phyloP scores from a whole-genome alignment of 2,329 filamentous ascomycete genomes.

The Corynespora cassiicola region DNA sequence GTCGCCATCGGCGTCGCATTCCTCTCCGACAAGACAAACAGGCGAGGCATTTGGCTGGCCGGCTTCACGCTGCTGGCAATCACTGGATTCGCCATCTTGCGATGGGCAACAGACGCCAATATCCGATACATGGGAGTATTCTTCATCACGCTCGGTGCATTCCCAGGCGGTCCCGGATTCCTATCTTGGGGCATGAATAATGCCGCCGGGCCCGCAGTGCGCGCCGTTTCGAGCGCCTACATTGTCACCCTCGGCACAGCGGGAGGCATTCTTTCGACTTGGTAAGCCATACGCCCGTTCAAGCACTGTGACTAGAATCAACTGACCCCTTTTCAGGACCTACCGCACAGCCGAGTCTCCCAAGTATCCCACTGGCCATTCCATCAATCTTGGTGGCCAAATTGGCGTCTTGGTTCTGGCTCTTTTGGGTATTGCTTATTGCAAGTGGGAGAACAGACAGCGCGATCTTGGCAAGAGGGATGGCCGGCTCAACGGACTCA shows the following conservation, averaged over 20 bases:
- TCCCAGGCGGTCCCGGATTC: constrained; percentile 65
- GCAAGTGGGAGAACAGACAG: constrained; percentile 60
- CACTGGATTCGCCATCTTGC: constrained; percentile 60
- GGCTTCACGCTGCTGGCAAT: constrained; percentile 50
- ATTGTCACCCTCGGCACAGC: constrained; percentile 72
- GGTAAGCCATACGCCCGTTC: constrained; percentile 29
- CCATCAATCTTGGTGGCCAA: constrained; percentile 64
- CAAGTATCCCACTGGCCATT: constrained; percentile 75
- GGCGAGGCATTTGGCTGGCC: constrained; percentile 46
- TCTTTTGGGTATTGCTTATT: constrained; percentile 59
- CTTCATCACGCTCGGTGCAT: constrained; percentile 62
- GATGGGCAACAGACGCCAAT: constrained; percentile 64
- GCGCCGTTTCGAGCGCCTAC: constrained; percentile 63
- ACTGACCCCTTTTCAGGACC: constrained; percentile 65
- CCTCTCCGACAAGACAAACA: constrained; percentile 44
- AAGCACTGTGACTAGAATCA: constrained; percentile 64
- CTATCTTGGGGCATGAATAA: constrained; percentile 67
- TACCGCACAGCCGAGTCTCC: constrained; percentile 64
- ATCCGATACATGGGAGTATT: constrained; percentile 62
- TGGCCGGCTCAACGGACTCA: constrained; percentile 57
- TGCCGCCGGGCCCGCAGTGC: constrained; percentile 61
- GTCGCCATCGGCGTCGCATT: constrained; percentile 45
- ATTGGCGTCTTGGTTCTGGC: constrained; percentile 53
- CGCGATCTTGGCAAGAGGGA: constrained; percentile 58
- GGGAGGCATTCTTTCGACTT: constrained; percentile 65